Evolutionary conservation across 768 basidiomycete genomes (phyloP).

Genomic region (Auriscalpium vulgare): DNA sequence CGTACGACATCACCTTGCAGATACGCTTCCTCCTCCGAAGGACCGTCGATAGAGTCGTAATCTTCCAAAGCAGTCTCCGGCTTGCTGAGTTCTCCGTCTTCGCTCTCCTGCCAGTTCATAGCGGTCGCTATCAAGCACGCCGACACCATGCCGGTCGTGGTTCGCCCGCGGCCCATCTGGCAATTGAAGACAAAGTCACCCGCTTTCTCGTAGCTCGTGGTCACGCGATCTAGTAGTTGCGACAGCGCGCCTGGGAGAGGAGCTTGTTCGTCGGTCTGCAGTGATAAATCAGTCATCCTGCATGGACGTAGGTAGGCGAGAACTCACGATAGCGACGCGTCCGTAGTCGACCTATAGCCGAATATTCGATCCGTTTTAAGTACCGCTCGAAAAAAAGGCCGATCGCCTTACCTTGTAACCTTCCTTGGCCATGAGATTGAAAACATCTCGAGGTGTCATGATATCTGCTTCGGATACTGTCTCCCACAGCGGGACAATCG

Average conservation of each 20-base stretch:
- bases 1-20: conserved; percentile 52
- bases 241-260: conserved; percentile 83
- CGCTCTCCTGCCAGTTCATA: conserved; percentile 46
- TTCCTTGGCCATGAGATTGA: conserved; percentile 63
- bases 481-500: conserved; percentile 94
- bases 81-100: conserved; percentile 27
- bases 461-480: conserved; percentile 73
- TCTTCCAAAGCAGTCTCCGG: conserved; percentile 31
- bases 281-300: neutral
- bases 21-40: conserved; percentile 84
- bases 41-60: conserved; percentile 72
- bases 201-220: conserved; percentile 42
- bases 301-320: neutral
- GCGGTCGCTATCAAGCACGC: conserved; percentile 80
- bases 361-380: neutral
- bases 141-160: conserved; percentile 94
- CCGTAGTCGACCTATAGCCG: conserved; percentile 69
- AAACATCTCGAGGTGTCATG: conserved; percentile 81
- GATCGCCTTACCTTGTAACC: conserved; percentile 54
- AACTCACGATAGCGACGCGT: conserved; percentile 80
- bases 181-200: conserved; percentile 92
- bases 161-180: conserved; percentile 89
- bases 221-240: conserved; percentile 70
- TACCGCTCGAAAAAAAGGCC: conserved; percentile 4
- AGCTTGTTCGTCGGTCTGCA: conserved; percentile 94